A percentile compares a stretch with the other conserved stretches of the same genome.
Evolutionary conservation across 1,284 basidiomycete species (phyloP).

Genomic region (Dichomitus squalens): DNA sequence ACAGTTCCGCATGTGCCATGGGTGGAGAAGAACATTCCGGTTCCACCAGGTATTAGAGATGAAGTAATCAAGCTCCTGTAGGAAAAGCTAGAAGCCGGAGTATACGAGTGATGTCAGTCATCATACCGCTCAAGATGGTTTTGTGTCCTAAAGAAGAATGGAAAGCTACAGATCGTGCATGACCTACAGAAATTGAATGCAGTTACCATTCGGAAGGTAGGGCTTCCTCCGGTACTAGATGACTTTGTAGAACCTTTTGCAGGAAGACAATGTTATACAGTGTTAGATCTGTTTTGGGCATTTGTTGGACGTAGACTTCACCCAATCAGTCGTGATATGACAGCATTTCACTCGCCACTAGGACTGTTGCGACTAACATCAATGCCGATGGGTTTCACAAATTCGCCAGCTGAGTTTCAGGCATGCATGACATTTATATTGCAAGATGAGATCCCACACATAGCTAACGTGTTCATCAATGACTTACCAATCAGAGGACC

Average conservation of each 20-base stretch:
- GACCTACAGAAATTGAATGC: constrained; percentile 37
- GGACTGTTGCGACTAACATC: no score
- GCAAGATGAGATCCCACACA: no score
- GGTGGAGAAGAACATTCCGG: constrained; percentile 40
- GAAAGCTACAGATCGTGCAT: constrained; percentile 38
- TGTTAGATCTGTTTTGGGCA: constrained; percentile 31
- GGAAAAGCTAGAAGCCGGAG: constrained; percentile 35
- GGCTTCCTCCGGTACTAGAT: constrained; percentile 30
- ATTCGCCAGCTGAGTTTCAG: no score
- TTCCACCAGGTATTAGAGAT: constrained; percentile 39
- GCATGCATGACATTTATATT: no score
- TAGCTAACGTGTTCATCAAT: no score
- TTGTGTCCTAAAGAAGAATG: constrained; percentile 41
- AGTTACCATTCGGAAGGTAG: constrained; percentile 36
- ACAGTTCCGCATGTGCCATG: constrained; percentile 38
- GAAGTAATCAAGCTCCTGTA: constrained; percentile 36
- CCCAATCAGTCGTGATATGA: constrained; percentile 32
- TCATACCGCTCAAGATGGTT: constrained; percentile 44
- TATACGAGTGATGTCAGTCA: constrained; percentile 40
- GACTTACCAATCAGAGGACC: constrained; percentile 32
- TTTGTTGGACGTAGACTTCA: constrained; percentile 27
- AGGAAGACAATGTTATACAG: constrained; percentile 23
- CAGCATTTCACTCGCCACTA: constrained; percentile 22
- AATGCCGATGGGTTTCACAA: no score
- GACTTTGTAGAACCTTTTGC: constrained; percentile 31